phyloP scores from a whole-genome alignment of 768 basidiomycete species.

The Suillus brevipes region DNA sequence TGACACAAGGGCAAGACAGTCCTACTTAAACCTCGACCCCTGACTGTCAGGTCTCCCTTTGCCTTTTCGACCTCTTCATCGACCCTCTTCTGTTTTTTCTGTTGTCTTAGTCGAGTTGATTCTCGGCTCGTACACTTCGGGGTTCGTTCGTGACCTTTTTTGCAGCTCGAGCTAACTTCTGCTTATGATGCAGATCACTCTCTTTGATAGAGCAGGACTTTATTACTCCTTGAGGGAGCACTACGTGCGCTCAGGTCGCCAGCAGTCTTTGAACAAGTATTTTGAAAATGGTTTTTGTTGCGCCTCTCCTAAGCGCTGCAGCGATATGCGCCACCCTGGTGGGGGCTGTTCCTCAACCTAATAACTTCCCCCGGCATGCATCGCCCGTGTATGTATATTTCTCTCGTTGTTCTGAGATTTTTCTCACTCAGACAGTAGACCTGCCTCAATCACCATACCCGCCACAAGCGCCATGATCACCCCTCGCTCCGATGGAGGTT shows the following conservation, averaged over 20 bases:
- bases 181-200: conserved; percentile 49
- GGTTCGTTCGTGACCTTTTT: conserved; percentile 35
- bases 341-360: conserved; percentile 46
- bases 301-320: conserved; percentile 54
- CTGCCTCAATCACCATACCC: background rate
- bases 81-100: conserved; percentile 29
- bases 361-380: conserved; percentile 22
- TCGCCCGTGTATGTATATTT: conserved; percentile 3
- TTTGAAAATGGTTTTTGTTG: conserved; percentile 59
- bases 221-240: conserved; percentile 65
- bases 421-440: background rate
- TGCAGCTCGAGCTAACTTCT: conserved; percentile 11
- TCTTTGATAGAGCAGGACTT: conserved; percentile 69
- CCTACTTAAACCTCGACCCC: conserved; percentile 10
- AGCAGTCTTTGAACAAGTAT: conserved; percentile 48
- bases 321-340: conserved; percentile 53
- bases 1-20: conserved; percentile 6
- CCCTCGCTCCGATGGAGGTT: conserved; percentile 4
- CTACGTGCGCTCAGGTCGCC: conserved; percentile 43
- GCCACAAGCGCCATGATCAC: background rate
- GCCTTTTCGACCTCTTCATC: conserved; percentile 25
- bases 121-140: conserved; percentile 54
- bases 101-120: conserved; percentile 64
- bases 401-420: background rate
- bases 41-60: background rate